Base-by-base conservation (phyloP, 352 stramenopile species). In the Phytopythium vexans region DNA sequence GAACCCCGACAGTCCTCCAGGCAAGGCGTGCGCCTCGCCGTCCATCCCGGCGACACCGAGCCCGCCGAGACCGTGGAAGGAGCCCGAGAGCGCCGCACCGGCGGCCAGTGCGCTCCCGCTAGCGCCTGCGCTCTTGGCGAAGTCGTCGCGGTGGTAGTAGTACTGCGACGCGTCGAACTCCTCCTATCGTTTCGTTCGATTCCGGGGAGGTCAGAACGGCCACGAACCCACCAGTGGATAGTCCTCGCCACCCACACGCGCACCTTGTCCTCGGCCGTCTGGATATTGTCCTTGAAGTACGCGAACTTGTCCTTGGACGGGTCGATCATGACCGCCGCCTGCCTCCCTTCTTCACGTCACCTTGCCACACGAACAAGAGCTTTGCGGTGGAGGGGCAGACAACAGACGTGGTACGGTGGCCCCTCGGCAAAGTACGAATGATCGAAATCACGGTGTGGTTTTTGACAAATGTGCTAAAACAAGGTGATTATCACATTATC, bases 221-320 rank as follows among this genome's bases (percentile, higher is more conserved):
- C 9, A 1, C 33, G 49, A 16, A n/a, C n/a, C 9, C 8, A 49
- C 48, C 16, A 59, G 44, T 37, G 7, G n/a, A 50, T 8, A 44
- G 4, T 16, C 12, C 7, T 2, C 16, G 21, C 21, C 21, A 27
- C 21, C 21, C 16, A 34, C 34, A 9, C 5, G 27, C 56, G 38
- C 44, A 90, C 83, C 76, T 94, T 90, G 59, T 94, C 83, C 65
- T 94, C 83, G 21, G 81, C 81, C 4, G 81, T 94, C 70, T 94
- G 83, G 64, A 94, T 91, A 60, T 94, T 94, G 64, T 94, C 81
- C 68, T 94, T 94, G 62, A 94, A 94, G 68, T 94, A 94, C 1
- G 83, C 83, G 58, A 94, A 87, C 61, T 92, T 92, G 71, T 94
- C 83, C 58, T 94, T 94, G 27, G 80, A 94, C 49, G 83, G 83